A percentile compares a stretch with the other conserved stretches of the same genome.
These are phyloP conservation scores for Dioszegia crocea DNA, from an alignment of 768 basidiomycete genomes.

Conservation along the genomic window DNA sequence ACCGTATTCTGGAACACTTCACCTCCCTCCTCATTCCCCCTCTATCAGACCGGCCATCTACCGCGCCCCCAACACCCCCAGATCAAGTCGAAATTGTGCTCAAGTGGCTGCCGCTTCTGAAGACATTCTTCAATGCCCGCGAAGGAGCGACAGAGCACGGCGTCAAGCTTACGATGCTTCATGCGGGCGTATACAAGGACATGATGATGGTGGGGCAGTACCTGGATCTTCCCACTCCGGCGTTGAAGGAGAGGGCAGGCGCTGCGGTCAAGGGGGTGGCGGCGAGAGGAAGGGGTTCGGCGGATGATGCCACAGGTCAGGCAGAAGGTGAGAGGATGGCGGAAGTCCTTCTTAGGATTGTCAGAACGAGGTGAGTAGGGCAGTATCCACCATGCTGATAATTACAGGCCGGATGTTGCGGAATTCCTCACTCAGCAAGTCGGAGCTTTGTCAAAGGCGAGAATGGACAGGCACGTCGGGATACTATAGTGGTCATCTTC, in stretches of 20 bases:
- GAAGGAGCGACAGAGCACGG: conserved; percentile 45
- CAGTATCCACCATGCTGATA: not conserved
- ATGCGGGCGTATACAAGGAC: conserved; percentile 42
- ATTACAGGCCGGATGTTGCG: conserved; percentile 28
- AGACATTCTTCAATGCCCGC: conserved; percentile 47
- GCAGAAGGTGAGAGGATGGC: conserved; percentile 36
- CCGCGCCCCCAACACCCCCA: conserved; percentile 9
- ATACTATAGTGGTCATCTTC: too few relatives aligned
- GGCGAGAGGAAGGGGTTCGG: conserved; percentile 8
- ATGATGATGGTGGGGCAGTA: conserved; percentile 47
- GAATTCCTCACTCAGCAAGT: conserved; percentile 41
- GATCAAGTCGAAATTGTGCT: conserved; percentile 47
- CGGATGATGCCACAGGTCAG: conserved; percentile 2
- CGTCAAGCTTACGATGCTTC: conserved; percentile 33
- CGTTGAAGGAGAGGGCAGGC: conserved; percentile 33
- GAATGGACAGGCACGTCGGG: conserved; percentile 33
- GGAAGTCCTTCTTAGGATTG: conserved; percentile 45
- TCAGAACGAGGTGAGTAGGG: conserved; percentile 34
- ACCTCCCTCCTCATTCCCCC: conserved; percentile 46
- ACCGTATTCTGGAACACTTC: conserved; percentile 38
- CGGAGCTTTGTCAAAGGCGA: conserved; percentile 25
- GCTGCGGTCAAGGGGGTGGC: conserved; percentile 44
- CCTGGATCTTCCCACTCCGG: conserved; percentile 43
- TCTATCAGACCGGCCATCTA: conserved; percentile 38
- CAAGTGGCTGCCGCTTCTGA: conserved; percentile 48